A percentile compares a stretch with the other conserved stretches of the same genome.
Conservation (phyloP, 345 rosid species). For the Lepidium africanum region DNA sequence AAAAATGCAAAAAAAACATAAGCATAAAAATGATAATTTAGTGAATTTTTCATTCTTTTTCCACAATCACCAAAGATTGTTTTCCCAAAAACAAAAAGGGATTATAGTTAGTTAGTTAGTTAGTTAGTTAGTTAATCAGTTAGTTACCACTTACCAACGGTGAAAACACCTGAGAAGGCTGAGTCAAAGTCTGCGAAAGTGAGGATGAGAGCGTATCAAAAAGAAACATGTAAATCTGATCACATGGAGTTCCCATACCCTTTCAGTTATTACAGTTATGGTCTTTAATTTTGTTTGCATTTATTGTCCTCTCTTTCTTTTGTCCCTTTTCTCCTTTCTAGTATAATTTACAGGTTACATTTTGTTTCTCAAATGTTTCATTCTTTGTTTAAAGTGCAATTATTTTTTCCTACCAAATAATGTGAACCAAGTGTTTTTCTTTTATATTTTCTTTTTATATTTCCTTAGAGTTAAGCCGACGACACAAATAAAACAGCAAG, state of each 20-base stretch:
- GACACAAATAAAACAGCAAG: background rate
- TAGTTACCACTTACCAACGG: background rate
- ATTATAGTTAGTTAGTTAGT: background rate
- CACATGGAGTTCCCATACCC: conserved; percentile 35
- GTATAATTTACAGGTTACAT: background rate
- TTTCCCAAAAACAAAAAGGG: too few species aligned
- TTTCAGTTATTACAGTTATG: conserved; percentile 56
- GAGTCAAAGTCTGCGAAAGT: background rate
- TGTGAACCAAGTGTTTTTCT: conserved; percentile 15
- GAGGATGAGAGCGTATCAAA: background rate
- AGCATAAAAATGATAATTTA: too few species aligned
- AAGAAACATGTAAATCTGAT: conserved; percentile 25
- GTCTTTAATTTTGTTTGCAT: conserved; percentile 18
- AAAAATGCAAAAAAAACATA: too few species aligned
- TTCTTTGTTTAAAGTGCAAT: background rate
- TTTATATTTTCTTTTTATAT: background rate
- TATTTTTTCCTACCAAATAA: background rate
- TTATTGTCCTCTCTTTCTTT: conserved; percentile 4
- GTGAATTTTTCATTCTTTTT: too few species aligned
- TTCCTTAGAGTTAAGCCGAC: background rate
- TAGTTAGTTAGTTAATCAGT: too few species aligned
- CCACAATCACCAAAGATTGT: too few species aligned
- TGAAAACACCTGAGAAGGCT: background rate
- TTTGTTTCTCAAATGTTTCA: too few species aligned
- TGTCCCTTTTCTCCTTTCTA: background rate